Evolutionary conservation across 73 alveolate genomes (phyloP).

Genomic region (Blepharisma japonicum): DNA sequence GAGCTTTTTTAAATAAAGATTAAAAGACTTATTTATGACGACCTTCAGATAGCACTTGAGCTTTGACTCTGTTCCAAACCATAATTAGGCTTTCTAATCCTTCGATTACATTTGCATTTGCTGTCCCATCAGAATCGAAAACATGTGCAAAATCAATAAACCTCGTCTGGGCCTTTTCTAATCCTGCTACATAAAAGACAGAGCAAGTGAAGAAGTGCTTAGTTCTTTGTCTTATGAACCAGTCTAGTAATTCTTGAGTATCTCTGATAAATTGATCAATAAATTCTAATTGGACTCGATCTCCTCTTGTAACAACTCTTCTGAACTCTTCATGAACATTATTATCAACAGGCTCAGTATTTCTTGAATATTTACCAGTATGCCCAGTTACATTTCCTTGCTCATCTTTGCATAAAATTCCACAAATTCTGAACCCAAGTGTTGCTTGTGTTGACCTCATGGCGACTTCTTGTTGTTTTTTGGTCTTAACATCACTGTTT

Average conservation of each 20-base stretch:
- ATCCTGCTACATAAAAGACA: background rate
- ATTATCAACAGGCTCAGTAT: background rate
- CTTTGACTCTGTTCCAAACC: background rate
- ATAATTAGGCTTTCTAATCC: slow-evolving; percentile 23
- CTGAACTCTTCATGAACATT: background rate
- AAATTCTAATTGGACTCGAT: background rate
- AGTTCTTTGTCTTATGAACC: slow-evolving; percentile 5
- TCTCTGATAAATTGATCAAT: background rate
- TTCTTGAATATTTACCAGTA: background rate
- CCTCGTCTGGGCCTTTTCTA: background rate
- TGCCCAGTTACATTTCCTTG: background rate
- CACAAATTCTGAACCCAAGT: background rate
- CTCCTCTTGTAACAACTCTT: background rate
- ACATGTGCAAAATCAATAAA: slow-evolving; percentile 14
- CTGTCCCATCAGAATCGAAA: background rate
- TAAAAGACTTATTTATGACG: too few species aligned
- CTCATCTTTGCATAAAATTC: background rate
- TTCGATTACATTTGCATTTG: slow-evolving; percentile 10
- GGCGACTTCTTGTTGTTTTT: background rate
- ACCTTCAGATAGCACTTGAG: too few species aligned
- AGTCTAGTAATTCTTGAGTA: background rate
- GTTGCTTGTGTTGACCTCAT: background rate
- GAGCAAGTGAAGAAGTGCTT: background rate
- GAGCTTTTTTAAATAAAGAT: too few species aligned
- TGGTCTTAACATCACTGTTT: background rate